These are phyloP conservation scores for Sporodiniella umbellata DNA, from an alignment of 371 early-diverging fungal genomes.

Conservation along the genomic window DNA sequence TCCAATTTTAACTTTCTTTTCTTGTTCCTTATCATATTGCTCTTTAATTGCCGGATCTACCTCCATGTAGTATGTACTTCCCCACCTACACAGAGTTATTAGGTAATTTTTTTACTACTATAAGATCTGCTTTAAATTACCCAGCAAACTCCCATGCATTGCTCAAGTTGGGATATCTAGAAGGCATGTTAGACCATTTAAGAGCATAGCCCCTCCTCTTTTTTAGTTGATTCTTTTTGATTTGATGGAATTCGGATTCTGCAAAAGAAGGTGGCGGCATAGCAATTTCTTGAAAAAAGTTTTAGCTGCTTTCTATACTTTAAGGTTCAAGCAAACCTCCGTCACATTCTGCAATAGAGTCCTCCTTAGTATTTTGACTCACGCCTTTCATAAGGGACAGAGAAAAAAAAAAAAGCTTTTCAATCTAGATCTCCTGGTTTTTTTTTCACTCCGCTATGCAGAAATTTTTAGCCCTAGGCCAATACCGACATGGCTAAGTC, in stretches of 20 bases:
- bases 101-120: not conserved
- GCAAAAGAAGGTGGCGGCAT: constrained; percentile 41
- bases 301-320: not conserved
- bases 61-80: constrained; percentile 45
- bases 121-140: constrained; percentile 13
- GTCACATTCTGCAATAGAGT: too few species aligned
- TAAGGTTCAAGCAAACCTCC: too few species aligned
- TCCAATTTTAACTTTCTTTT: constrained; percentile 26
- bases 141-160: constrained; percentile 47
- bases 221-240: constrained; percentile 26
- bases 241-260: constrained; percentile 43
- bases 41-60: constrained; percentile 27
- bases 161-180: constrained; percentile 33
- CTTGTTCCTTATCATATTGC: constrained; percentile 3
- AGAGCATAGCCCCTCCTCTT: constrained; percentile 16
- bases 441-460: too few species aligned
- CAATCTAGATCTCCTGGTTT: too few species aligned
- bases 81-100: constrained; percentile 28
- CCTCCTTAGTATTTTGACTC: too few species aligned
- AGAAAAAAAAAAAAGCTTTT: too few species aligned
- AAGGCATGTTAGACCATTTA: constrained; percentile 35
- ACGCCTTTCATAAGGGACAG: too few species aligned
- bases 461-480: too few species aligned
- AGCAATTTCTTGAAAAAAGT: not conserved
- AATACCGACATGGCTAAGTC: too few species aligned